These are phyloP conservation scores for Galeopsis tetrahit DNA, from an alignment of 257 asterid genomes.

Conservation along the genomic window DNA sequence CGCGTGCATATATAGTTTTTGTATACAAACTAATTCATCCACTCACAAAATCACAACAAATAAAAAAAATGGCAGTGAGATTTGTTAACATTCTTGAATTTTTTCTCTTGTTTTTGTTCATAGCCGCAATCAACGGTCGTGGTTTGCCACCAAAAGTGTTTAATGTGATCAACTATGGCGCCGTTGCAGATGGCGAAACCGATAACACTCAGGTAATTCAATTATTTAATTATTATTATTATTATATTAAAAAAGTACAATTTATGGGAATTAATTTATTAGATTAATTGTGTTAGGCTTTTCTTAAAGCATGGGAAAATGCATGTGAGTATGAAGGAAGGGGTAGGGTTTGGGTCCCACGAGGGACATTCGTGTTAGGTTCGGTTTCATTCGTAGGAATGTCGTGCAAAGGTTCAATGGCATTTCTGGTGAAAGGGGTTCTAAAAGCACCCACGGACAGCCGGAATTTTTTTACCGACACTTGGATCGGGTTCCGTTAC, in stretches of 20 bases:
- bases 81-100: neutral
- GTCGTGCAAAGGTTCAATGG: constrained; percentile 50
- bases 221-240: neutral
- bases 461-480: constrained; percentile 36
- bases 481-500: constrained; percentile 65
- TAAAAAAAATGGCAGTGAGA: constrained; percentile 35
- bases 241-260: no score
- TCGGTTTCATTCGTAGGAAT: constrained; percentile 55
- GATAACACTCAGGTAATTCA: constrained; percentile 39
- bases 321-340: constrained; percentile 59
- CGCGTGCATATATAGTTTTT: constrained; percentile 19
- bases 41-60: neutral
- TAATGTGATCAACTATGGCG: constrained; percentile 47
- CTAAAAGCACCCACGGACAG: constrained; percentile 46
- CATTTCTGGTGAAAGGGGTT: constrained; percentile 42
- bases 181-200: constrained; percentile 40
- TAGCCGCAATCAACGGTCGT: neutral
- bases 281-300: constrained; percentile 48
- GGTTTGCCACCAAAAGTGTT: constrained; percentile 33
- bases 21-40: neutral
- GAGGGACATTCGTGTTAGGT: constrained; percentile 53
- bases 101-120: constrained; percentile 20
- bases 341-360: constrained; percentile 55
- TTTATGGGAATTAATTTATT: neutral
- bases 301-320: constrained; percentile 62